These are phyloP conservation scores for Scedosporium dehoogii DNA, from an alignment of 2,329 filamentous ascomycete genomes.

Conservation along the genomic window DNA sequence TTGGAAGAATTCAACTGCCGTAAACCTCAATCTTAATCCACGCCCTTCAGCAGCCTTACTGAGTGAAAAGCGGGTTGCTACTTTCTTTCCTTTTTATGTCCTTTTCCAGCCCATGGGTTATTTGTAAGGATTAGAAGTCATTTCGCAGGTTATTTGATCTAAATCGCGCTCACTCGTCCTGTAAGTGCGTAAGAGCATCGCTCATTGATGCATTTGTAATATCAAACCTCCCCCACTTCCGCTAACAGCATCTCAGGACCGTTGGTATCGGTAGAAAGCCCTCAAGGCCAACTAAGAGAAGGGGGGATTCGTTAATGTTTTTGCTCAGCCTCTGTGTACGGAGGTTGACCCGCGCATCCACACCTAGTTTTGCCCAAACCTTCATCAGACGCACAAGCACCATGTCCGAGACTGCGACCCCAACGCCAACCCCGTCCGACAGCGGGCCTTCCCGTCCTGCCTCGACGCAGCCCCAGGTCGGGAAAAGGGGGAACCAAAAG, in stretches of 20 bases:
- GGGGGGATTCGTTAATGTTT: no score
- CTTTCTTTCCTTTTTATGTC: not conserved
- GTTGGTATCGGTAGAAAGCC: no score
- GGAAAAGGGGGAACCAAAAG: not conserved
- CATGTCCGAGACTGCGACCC: conserved; percentile 1
- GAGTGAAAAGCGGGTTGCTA: no score
- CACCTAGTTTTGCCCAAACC: not conserved
- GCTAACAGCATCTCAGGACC: no score
- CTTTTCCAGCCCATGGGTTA: not conserved
- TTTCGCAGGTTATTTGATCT: not conserved
- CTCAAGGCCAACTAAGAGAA: no score
- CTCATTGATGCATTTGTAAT: no score
- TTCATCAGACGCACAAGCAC: not conserved
- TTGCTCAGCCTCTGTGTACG: not conserved
- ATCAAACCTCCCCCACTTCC: no score
- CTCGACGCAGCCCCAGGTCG: not conserved
- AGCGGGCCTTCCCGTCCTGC: not conserved
- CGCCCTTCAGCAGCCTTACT: not conserved
- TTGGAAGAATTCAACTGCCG: not conserved
- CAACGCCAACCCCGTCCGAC: not conserved
- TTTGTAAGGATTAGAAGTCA: not conserved
- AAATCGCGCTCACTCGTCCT: no score
- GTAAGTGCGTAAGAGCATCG: no score
- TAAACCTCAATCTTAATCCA: not conserved
- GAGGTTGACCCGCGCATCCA: not conserved